phyloP scores from a whole-genome alignment of 73 alveolate species.

The Tetrahymena malaccensis region DNA sequence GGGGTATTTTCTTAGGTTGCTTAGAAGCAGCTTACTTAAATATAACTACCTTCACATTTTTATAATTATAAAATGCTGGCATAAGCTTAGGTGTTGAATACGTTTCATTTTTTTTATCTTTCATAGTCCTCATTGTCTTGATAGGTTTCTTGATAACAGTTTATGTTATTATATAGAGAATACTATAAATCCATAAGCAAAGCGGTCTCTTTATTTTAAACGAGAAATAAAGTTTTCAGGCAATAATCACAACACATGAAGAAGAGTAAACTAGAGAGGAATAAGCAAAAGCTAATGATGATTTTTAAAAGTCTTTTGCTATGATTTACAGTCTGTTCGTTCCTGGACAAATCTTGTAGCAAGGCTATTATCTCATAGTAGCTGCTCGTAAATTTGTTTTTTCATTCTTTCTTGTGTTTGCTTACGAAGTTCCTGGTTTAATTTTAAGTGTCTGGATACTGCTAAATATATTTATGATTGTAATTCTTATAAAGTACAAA shows the following conservation, averaged over 20 bases:
- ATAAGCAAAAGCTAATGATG: background rate
- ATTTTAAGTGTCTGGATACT: background rate
- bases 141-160: background rate
- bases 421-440: background rate
- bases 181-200: background rate
- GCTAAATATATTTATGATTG: background rate
- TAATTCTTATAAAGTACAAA: background rate
- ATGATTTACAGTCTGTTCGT: background rate
- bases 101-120: background rate
- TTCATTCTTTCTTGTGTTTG: background rate
- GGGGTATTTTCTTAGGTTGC: background rate
- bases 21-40: background rate
- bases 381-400: background rate
- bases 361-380: background rate
- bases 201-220: background rate
- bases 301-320: background rate
- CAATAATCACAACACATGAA: background rate
- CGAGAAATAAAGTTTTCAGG: background rate
- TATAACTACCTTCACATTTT: background rate
- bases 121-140: background rate
- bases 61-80: background rate
- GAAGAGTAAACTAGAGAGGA: background rate
- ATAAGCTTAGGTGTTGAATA: background rate
- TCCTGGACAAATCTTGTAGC: background rate
- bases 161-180: background rate